Percentiles rank a stretch among this genome's conserved stretches.
These are phyloP conservation scores for Macroventuria anomochaeta DNA, from an alignment of 2,329 filamentous ascomycete genomes.

Conservation along the genomic window DNA sequence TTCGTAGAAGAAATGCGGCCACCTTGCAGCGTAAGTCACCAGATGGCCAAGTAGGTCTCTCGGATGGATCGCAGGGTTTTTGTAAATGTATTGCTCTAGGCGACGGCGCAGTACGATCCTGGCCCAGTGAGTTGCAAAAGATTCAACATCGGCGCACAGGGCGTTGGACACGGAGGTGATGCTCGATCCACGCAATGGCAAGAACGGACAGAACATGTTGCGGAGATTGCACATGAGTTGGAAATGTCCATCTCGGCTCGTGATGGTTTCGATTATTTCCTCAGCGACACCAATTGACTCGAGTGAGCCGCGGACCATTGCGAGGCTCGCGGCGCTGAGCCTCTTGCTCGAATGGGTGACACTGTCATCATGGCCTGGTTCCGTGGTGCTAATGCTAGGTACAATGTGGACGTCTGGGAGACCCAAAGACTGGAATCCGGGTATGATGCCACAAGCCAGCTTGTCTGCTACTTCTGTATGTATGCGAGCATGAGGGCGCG, in stretches of 20 bases:
- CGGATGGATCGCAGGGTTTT: background rate
- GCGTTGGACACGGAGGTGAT: background rate
- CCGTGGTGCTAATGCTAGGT: background rate
- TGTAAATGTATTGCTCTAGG: background rate
- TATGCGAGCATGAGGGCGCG: background rate
- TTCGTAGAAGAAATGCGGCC: constrained; percentile 4
- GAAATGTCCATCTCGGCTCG: background rate
- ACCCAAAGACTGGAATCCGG: background rate
- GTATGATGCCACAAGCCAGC: constrained; percentile 10
- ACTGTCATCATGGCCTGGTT: background rate
- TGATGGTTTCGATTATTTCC: background rate
- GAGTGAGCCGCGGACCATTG: background rate
- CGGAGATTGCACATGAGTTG: background rate
- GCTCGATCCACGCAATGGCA: background rate
- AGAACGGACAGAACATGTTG: background rate
- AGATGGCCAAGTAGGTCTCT: background rate
- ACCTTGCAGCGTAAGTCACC: constrained; percentile 3
- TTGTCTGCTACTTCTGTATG: constrained; percentile 6
- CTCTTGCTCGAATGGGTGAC: background rate
- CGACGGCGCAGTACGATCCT: constrained; percentile 2
- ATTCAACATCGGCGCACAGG: background rate
- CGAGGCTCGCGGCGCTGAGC: background rate
- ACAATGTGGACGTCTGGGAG: background rate
- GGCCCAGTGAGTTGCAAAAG: constrained; percentile 1
- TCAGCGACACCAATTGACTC: background rate